phyloP scores from a whole-genome alignment of 1,284 basidiomycete genomes.

The Trichosporon asahii region DNA sequence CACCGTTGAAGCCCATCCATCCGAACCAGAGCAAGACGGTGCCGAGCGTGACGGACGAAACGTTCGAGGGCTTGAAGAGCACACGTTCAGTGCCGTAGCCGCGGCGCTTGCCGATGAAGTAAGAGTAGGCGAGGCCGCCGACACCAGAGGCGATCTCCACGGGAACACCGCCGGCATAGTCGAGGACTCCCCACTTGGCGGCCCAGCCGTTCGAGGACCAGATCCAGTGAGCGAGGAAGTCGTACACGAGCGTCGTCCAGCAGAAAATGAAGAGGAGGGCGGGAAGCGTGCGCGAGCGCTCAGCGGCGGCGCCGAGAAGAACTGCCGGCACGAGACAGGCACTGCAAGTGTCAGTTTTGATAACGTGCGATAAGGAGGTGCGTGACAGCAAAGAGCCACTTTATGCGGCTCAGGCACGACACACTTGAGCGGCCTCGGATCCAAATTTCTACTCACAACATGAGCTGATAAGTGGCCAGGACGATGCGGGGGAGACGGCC shows the following conservation, averaged over 20 bases:
- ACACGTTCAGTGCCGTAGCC: constrained; percentile 73
- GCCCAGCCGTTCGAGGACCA: constrained; percentile 82
- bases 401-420: constrained; percentile 29
- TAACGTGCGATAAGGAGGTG: neutral
- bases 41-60: constrained; percentile 73
- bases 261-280: constrained; percentile 82
- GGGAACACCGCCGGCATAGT: constrained; percentile 76
- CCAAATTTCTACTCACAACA: constrained; percentile 27
- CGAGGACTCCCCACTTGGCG: constrained; percentile 82
- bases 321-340: constrained; percentile 57
- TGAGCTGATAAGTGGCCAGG: constrained; percentile 80
- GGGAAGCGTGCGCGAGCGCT: constrained; percentile 80
- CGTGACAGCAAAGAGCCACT: neutral
- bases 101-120: constrained; percentile 57
- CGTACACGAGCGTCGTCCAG: constrained; percentile 65
- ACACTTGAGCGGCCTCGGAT: neutral
- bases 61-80: constrained; percentile 90
- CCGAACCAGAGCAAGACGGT: constrained; percentile 89
- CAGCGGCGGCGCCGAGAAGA: constrained; percentile 66
- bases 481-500: constrained; percentile 57
- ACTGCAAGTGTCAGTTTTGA: neutral
- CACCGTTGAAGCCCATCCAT: constrained; percentile 60
- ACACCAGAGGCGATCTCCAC: constrained; percentile 90
- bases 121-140: constrained; percentile 79
- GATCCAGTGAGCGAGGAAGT: constrained; percentile 72